Evolutionary conservation across 1,139 yeast genomes (phyloP), one percentile per base, ranked within the genome.

Genomic region (Eremothecium cymbalariae): DNA sequence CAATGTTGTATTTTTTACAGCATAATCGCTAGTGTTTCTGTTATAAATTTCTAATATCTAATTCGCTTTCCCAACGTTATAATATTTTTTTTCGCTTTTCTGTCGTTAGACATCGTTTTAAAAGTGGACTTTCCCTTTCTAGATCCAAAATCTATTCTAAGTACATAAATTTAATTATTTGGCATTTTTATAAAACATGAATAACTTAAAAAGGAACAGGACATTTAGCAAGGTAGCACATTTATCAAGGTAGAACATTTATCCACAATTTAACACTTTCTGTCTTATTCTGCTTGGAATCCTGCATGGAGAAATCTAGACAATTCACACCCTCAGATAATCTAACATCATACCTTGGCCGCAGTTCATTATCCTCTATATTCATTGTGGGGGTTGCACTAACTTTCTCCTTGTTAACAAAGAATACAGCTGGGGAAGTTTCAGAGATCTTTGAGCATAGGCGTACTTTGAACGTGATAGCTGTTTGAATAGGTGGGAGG

Each of bases 181-280:
- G n/a, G n/a, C n/a, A n/a, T n/a, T n/a, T n/a, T n/a, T n/a, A n/a
- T n/a, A n/a, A n/a, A n/a, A n/a, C n/a, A n/a, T n/a, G n/a, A n/a
- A n/a, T n/a, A n/a, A n/a, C n/a, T n/a, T n/a, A n/a, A n/a, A n/a
- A n/a, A n/a, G n/a, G n/a, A n/a, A n/a, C n/a, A n/a, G n/a, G n/a
- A n/a, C n/a, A n/a, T n/a, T n/a, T n/a, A n/a, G n/a, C n/a, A n/a
- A n/a, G n/a, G n/a, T n/a, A n/a, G 12, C n/a, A n/a, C n/a, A n/a
- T n/a, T n/a, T n/a, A n/a, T 46, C 37, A 55, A 28, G 60, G 58
- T 14, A 51, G 40, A 6, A 54, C 53, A 32, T 49, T 53, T n/a
- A 55, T 43, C 58, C 59, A 55, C 28, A 55, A 46, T 31, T 47
- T 49, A 41, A 53, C 42, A 3, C 26, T 24, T 37, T 55, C 60